Base-by-base conservation (phyloP, 1,284 basidiomycete genomes). In the Ustilago cynodontis region DNA sequence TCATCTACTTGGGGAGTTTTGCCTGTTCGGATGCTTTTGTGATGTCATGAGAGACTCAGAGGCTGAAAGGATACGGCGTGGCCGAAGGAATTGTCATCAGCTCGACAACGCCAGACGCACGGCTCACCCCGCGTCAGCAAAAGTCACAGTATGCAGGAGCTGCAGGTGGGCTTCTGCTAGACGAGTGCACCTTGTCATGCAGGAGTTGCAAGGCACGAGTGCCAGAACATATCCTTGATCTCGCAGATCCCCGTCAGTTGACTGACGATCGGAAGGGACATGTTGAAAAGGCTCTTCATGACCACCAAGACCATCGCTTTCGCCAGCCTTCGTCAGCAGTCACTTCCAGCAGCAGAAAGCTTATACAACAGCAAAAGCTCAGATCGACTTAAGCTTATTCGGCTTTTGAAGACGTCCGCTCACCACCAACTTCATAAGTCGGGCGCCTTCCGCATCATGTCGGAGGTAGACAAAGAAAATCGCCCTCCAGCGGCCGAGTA, bases 401-500 rank as follows among this genome's bases (percentile, higher is more conserved):
- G 37, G 31, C 31, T 6, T 33, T 11, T 11, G 31, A 33, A 11
- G 37, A 39, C 7, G 18, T 33, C 14, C 37, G 37, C 13, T 43
- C 41, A 7, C n/a, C 18, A 43, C 8, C 41, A 20, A 43, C 47
- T 26, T 22, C 1, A 13, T 8, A 29, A 14, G 47, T 20, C 9
- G 14, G 11, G n/a, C 11, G 18, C 29, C 57, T 33, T n/a, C 33
- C 45, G 10, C 29, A 51, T 28, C 24, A 72, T 67, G 65, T 26
- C 45, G 24, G 70, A 67, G 3, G 49, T 26, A 18, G 70, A 72
- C 57, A 72, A 67, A 49, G 70, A 72, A 57, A 72, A 72, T 29
- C 24, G n/a, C 2, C 18, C 57, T 9, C 49, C 45, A 6, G 28
- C n/a, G 10, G 2, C 35, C n/a, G 26, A 43, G 29, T 10, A 14